Conservation (phyloP, 371 early-diverging fungal species). For the Mortierella sp. region DNA sequence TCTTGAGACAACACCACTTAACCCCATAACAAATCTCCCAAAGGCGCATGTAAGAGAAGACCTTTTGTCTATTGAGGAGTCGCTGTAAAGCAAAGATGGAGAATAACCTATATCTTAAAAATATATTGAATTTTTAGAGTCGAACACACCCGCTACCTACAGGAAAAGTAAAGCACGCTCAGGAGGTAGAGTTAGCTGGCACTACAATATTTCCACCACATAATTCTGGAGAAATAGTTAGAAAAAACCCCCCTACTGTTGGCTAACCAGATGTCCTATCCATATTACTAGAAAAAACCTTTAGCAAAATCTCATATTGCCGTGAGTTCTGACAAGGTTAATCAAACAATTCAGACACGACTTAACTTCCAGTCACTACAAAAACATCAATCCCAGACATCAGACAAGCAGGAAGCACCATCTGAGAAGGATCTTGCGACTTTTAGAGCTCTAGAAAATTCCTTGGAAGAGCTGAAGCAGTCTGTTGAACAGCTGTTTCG, state of each 20-base stretch:
- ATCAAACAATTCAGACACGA: conserved; percentile 24
- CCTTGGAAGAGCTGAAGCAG: conserved; percentile 21
- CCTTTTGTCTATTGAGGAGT: not conserved
- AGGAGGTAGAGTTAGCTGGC: not conserved
- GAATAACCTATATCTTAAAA: not conserved
- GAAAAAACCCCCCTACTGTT: not conserved
- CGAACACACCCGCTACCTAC: conserved; percentile 27
- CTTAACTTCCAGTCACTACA: conserved; percentile 13
- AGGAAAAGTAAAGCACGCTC: conserved; percentile 28
- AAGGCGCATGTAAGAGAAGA: conserved; percentile 34
- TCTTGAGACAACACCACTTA: conserved; percentile 28
- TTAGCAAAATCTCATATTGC: conserved; percentile 21
- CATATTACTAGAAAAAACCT: conserved; percentile 13
- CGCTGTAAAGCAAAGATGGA: no score
- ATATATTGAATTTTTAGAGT: conserved; percentile 14
- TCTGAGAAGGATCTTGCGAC: conserved; percentile 8
- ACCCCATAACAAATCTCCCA: conserved; percentile 35
- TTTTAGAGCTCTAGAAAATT: not conserved
- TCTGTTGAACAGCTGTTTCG: conserved; percentile 9
- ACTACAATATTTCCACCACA: not conserved
- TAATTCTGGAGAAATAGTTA: not conserved
- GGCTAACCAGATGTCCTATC: not conserved
- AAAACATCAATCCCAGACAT: not conserved
- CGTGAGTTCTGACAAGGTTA: conserved; percentile 11
- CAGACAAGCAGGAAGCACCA: not conserved